Base-by-base conservation (phyloP, 495 filamentous ascomycete species). In the Cenococcum geophilum region DNA sequence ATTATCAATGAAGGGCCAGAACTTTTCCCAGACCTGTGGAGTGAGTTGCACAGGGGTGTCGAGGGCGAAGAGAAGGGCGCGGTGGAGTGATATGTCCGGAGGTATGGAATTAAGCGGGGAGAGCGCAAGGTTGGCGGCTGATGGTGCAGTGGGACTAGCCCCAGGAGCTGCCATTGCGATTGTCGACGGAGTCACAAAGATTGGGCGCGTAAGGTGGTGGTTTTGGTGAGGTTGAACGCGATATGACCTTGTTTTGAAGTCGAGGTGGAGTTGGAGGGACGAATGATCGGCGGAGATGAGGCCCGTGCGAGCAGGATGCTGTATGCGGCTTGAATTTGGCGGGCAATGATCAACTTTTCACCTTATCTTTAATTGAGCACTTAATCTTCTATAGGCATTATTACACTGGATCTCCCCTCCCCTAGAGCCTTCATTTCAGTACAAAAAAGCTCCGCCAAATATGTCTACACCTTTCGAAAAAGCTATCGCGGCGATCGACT, bases 401-500 rank as follows among this genome's bases (percentile, higher is more conserved):
- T 10, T 45, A 45, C 40, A 45, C 27, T 32, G 6, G 27, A 45
- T 45, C 12, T 40, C 18, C 11, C 3, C 2, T 45, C 12, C 40
- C 40, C 40, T 2, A 52, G 4, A 52, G 18, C 18, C 21, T 18
- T n/a, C 8, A 5, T 21, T 21, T 23, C 18, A 4, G 4, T 18
- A 14, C 40, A 45, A 45, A 14, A 37, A 35, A 16, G 34, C 36
- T 8, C 11, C 4, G 4, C 4, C 40, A 14, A 45, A 56, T 4
- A 58, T 58, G 55, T 58, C 60, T 6, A 34, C 51, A 32, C 64
- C 60, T 40, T 74, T 68, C 71, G 63, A 74, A 5, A 70, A 66
- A 58, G 85, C 87, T 57, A 75, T 89, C 53, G 63, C 73, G 37
- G 74, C 80, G 50, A 90, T 93, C 73, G 87, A 91, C 76, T 79